Base-by-base conservation (phyloP, 805 yeast genomes). In the Vanderwaltozyma verrucispora region DNA sequence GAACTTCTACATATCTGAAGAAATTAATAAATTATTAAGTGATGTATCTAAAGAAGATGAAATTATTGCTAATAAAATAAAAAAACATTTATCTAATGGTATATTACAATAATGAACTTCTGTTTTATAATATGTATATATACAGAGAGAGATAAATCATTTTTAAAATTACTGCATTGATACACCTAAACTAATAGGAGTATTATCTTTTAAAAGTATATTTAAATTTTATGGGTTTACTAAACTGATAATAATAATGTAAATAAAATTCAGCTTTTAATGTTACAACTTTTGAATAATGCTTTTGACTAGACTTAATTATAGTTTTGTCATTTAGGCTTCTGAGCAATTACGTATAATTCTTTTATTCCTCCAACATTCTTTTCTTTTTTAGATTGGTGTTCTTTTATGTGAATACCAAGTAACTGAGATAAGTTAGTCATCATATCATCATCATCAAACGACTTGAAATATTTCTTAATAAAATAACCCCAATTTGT, bases 1-100 rank as follows among this genome's bases (percentile, higher is more conserved):
- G 1, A 63, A 64, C 30, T 73, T 71, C 44, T 73, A 66, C 40
- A 63, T 66, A 0, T 43, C 68, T 24, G 72, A 69, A 2, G 72
- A 73, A 36, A 45, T 61, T 19, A 66, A 60, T 40, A 51, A 53
- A 29, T 64, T 71, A 35, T 48, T 71, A 20, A 58, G 53, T 24
- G 73, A 67, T 36, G 58, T 69, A 4, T 49, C 52, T 15, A 43
- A 46, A 5, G 77, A 72, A 41, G 78, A 73, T 44, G 31, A 31
- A 2, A 56, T 49, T 4, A 45, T 71, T 32, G 68, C 64, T 1
- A 48, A 41, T 24, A 39, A 43, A 28, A 36, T 71, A 10, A 28
- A 18, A 31, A 26, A n/a, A 30, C 17, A 25, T 7, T 21, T 21
- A 7, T 21, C 23, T 21, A 7, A 14, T 14, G 12, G n/a, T n/a